phyloP scores from a whole-genome alignment of 2,329 filamentous ascomycete genomes.

The Pleochaeta shiraiana region DNA sequence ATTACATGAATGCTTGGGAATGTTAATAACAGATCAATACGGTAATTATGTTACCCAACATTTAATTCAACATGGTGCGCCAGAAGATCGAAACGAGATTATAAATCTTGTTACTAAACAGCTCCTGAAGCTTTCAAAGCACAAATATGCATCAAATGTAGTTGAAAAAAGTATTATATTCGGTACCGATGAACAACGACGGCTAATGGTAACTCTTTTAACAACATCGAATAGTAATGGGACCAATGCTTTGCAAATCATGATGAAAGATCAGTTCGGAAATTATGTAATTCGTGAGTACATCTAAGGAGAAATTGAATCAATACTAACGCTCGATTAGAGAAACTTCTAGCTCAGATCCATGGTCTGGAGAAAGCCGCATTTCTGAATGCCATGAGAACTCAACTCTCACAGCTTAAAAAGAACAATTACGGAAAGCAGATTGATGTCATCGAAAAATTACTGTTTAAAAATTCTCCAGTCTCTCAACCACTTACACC shows the following conservation, averaged over 20 bases:
- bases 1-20: slow-evolving; percentile 47
- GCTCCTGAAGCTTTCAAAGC: slow-evolving; percentile 59
- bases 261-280: slow-evolving; percentile 81
- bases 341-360: slow-evolving; percentile 53
- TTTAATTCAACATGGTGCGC: slow-evolving; percentile 57
- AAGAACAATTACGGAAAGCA: slow-evolving; percentile 44
- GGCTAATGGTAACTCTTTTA: slow-evolving; percentile 42
- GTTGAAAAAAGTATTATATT: slow-evolving; percentile 77
- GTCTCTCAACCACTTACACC: slow-evolving; percentile 9
- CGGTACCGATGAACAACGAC: slow-evolving; percentile 46
- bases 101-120: slow-evolving; percentile 51
- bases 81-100: slow-evolving; percentile 49
- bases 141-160: slow-evolving; percentile 95
- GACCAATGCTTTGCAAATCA: slow-evolving; percentile 43
- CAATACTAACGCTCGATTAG: slow-evolving; percentile 23
- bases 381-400: slow-evolving; percentile 41
- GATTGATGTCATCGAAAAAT: slow-evolving; percentile 38
- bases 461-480: slow-evolving; percentile 21
- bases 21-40: slow-evolving; percentile 66
- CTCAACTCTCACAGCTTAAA: slow-evolving; percentile 37
- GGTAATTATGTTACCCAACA: slow-evolving; percentile 96
- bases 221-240: slow-evolving; percentile 39
- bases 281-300: slow-evolving; percentile 93
- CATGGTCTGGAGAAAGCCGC: slow-evolving; percentile 34
- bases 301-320: neutral